Evolutionary conservation across 2,329 filamentous ascomycete genomes (phyloP), one percentile per base, ranked within the genome.

Genomic region (Ophiostoma perfectum): DNA sequence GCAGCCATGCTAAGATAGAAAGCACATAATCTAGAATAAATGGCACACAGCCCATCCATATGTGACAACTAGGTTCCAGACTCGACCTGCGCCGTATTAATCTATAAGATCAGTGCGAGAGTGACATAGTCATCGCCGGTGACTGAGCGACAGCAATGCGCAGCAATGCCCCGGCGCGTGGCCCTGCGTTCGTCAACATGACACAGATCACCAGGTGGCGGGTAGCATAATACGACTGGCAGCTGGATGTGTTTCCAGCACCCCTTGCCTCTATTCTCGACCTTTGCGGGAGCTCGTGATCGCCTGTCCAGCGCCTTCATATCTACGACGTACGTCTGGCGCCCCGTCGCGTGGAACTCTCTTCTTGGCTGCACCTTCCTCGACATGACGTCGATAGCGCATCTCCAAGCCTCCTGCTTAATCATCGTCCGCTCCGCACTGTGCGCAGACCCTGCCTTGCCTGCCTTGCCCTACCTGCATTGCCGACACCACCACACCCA

Each of bases 331-430:
- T 18, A n/a, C 3, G n/a, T 27, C 27, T 27, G 2, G n/a, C 47
- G 5, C 16, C 14, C 16, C 47, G 16, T 27, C 47, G 5, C 18
- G 27, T 27, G 27, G 27, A 27, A 27, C 16, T 6, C 1, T 27
- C 7, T 55, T 55, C n/a, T 6, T 60, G 27, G 49, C 27, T 27
- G 55, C 11, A 60, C 27, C 55, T 60, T 55, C 49, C 55, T 27
- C 27, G 16, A 60, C 55, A 60, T 60, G 55, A 60, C 55, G 55
- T 39, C 55, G 55, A 39, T 18, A 58, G 52, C 27, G 27, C 27
- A n/a, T 45, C 9, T 9, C n/a, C 27, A 6, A 14, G 12, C 55
- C 9, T 14, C 3, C 55, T 60, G 55, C 55, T 38, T 60, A 38
- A 6, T 16, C 18, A 60, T 60, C 18, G 5, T n/a, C 6, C 27